Conservation (phyloP, 495 filamentous ascomycete species). For the Wilcoxina mikolae region DNA sequence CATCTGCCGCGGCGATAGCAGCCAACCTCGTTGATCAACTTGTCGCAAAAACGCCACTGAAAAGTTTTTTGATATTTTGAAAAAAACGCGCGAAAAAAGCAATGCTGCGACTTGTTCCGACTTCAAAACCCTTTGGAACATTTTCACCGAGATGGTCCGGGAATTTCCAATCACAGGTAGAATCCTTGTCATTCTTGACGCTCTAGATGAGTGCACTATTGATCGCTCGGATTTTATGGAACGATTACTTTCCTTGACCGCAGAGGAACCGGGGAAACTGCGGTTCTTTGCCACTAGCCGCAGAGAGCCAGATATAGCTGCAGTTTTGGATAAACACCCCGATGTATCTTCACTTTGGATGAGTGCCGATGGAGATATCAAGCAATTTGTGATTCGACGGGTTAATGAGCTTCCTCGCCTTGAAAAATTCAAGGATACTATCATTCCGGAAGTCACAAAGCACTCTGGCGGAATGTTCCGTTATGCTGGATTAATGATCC, state of each 20-base stretch:
- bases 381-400: no score
- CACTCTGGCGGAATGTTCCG: constrained; percentile 5
- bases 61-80: background rate
- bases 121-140: background rate
- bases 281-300: background rate
- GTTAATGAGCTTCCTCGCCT: no score
- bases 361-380: no score
- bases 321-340: no score
- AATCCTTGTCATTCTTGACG: background rate
- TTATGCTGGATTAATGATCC: no score
- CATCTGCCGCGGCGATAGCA: background rate
- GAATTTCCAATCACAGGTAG: background rate
- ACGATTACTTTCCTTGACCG: background rate
- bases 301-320: background rate
- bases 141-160: background rate
- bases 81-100: background rate
- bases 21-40: constrained; percentile 1
- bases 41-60: background rate
- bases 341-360: no score
- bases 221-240: background rate
- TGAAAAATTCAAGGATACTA: background rate
- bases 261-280: background rate
- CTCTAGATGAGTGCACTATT: background rate
- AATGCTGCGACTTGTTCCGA: background rate
- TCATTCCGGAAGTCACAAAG: background rate